phyloP scores from a whole-genome alignment of 2,329 filamentous ascomycete genomes.

The Fusarium buxicola region DNA sequence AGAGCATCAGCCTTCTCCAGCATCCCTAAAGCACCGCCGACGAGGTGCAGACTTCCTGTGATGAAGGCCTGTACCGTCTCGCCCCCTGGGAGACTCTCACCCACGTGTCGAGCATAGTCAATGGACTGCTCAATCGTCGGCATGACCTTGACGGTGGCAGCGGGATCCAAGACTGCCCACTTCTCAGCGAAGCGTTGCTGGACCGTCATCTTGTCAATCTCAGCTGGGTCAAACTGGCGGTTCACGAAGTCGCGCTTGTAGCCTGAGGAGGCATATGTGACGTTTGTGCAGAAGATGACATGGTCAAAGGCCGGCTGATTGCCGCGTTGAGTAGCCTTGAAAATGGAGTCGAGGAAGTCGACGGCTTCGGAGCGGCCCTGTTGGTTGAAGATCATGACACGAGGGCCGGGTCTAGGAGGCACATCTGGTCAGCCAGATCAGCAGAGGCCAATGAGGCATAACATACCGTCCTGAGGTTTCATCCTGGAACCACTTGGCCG shows the following conservation, averaged over 20 bases:
- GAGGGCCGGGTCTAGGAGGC: constrained; percentile 51
- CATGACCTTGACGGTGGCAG: constrained; percentile 58
- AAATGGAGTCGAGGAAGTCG: constrained; percentile 63
- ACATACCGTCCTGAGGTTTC: constrained; percentile 54
- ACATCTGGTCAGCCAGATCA: background rate
- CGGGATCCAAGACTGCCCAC: constrained; percentile 62
- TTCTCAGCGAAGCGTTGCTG: constrained; percentile 65
- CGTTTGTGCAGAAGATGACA: constrained; percentile 86
- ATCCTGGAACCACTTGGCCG: constrained; percentile 82
- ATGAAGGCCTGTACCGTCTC: constrained; percentile 62
- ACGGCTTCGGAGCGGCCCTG: constrained; percentile 67
- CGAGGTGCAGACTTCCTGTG: constrained; percentile 73
- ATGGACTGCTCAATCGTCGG: constrained; percentile 69
- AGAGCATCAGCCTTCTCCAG: constrained; percentile 60
- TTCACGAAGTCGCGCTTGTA: constrained; percentile 71
- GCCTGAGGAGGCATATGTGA: constrained; percentile 62
- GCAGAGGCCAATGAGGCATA: background rate
- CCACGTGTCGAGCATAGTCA: constrained; percentile 56
- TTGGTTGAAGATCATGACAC: constrained; percentile 89
- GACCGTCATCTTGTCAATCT: constrained; percentile 63
- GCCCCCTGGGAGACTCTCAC: constrained; percentile 45
- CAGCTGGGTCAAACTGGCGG: constrained; percentile 62
- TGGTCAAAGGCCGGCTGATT: constrained; percentile 69
- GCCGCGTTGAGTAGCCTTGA: constrained; percentile 50
- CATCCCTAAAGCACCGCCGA: constrained; percentile 65